Evolutionary conservation across 148 eudicot genomes (phyloP), one percentile per base, ranked within the genome.

Genomic region (Camellia granthamiana): DNA sequence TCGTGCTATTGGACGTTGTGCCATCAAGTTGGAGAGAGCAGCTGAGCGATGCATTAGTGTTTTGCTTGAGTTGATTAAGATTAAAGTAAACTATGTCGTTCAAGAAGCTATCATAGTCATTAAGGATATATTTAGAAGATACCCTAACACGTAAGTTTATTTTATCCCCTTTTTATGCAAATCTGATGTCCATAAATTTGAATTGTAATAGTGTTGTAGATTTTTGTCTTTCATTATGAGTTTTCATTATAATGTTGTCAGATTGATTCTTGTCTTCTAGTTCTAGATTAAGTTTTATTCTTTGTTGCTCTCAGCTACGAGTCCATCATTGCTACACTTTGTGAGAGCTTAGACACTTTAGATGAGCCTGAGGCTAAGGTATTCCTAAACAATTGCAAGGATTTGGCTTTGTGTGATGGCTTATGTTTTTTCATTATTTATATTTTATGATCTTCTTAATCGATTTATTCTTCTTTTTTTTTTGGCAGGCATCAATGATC

Each of bases 351-450:
- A 79, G 98, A 96, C 89, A 96, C 98, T 66, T 84, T 96, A 82
- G 99, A 96, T 90, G 98, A 96, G 83, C 97, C 99, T 42, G 99
- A 96, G 88, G 98, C 99, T 70, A 96, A 96, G 99, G 99, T 96
- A 86, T 8, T 80, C 66, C 77, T 70, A 52, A 76, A 38, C 30
- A 38, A 47, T 51, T 83, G 81, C 61, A n/a, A 16, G 65, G 51
- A 69, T 81, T 83, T 72, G 46, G 78, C 16, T 75, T 73, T 76
- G 14, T 60, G 38, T 80, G 51, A 38, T 52, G 49, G 71, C 41
- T 19, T 11, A 67, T 69, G 55, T 41, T 64, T 68, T 55, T 61
- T 47, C 52, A 2, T 5, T 21, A 67, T 13, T 55, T 75, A 44
- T 49, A 55, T 62, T 74, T 3, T 42, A 11, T 72, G 23, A 51